Evolutionary conservation across 140 eudicot species (phyloP), one percentile per base, ranked within the genome.

Genomic region (Flaveria floridana): DNA sequence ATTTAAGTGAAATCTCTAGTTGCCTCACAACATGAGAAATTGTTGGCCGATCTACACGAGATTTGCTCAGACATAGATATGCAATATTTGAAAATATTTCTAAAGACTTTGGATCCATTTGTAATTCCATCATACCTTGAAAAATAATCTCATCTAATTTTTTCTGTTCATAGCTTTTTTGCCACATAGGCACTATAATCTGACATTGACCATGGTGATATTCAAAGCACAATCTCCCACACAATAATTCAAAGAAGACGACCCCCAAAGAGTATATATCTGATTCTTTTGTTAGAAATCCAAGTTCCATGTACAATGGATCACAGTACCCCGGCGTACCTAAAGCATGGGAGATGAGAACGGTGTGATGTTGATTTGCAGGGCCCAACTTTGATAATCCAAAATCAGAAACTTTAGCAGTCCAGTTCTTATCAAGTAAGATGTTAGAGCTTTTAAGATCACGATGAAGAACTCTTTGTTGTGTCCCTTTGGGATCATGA

Each of bases 401-500:
- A 1, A 63, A 63, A 15, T 63, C 68, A 0, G 68, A 63, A 63
- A 63, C 4, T 14, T 63, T 63, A 12, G 20, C 12, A 26, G 16
- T 63, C 44, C 1, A 25, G 1, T 28, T 25, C 2, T 62, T 5
- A 25, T 62, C 44, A 13, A 62, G 2, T 62, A 62, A 25, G 41
- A 61, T 12, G 18, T 64, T 64, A 20, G 70, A 30, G 15, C 50
- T 65, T 41, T 65, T 65, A 34, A 65, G 19, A 34, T 65, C 70
- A 30, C 70, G 25, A 65, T 30, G 70, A 4, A 65, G 70, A 2
- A 65, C 70, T 65, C 50, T 65, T 65, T 65, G 50, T 30, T 37
- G 48, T 2, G 15, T 28, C 48, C 48, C 48, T 2, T 30, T 34
- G 23, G 70, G 70, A 65, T 65, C 70, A 28, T 65, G 70, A 65